Base-by-base conservation (phyloP, 2,329 filamentous ascomycete genomes). In the Fusarium proliferatum region DNA sequence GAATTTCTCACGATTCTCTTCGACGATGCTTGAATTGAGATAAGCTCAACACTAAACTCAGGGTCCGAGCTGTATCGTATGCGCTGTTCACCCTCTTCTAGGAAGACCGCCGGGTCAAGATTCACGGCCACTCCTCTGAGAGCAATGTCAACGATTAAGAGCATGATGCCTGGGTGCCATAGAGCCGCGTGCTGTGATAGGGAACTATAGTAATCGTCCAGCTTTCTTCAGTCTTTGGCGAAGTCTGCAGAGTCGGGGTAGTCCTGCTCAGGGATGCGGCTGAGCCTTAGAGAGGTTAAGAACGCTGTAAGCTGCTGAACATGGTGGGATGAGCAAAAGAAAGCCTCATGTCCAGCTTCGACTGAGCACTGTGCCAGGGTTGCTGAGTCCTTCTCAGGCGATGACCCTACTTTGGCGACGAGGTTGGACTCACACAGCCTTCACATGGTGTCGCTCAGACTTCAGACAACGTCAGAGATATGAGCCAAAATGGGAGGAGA, bases 381-480 rank as follows among this genome's bases (percentile, higher is more conserved):
- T 57, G 17, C 16, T 26, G 28, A 45, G 28, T 45, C 28, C 12
- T 43, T 26, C 10, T 13, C 9, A 57, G n/a, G 19, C 36, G 38
- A n/a, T 19, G 28, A 7, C 28, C 9, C 11, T 10, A 30, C 9
- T 21, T 38, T 53, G 34, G 42, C 11, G 34, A 23, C 9, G 41
- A 62, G 39, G n/a, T 34, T 34, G 17, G 52, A n/a, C 17, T 63
- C 60, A 17, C 39, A 30, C 10, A 48, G 28, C 60, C 41, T 63
- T 34, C 13, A 33, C 26, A 34, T 33, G 41, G 41, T 58, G 7
- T n/a, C 53, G 10, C 26, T 41, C 17, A 13, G 38, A 9, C 59
- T 33, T 45, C 39, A 57, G 39, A 21, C 13, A 45, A 13, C 36
- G 26, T 13, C 9, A 26, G 49, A 61, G 39, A 38, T 15, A 26